Evolutionary conservation across 140 eudicot genomes (phyloP).

Genomic region (Bidens hawaiensis): DNA sequence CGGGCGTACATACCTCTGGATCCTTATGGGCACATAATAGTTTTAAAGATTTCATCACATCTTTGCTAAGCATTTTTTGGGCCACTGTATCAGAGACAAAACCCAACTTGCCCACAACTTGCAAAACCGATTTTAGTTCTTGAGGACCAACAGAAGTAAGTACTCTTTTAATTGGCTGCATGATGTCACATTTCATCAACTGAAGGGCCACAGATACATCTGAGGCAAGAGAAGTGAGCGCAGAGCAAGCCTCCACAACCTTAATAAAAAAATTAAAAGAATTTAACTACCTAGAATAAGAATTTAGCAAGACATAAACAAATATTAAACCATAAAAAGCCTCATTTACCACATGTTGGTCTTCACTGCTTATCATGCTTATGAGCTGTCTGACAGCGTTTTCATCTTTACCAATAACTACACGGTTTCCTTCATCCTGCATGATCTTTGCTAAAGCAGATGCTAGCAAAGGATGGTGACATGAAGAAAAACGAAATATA

Average conservation of each 20-base stretch:
- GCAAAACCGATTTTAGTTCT: conserved; percentile 81
- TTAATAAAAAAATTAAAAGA: conserved; percentile 13
- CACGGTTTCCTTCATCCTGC: conserved; percentile 91
- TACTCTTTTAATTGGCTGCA: conserved; percentile 87
- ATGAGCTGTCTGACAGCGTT: conserved; percentile 97
- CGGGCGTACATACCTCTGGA: conserved; percentile 61
- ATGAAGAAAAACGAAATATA: conserved; percentile 92
- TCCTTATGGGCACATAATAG: conserved; percentile 75
- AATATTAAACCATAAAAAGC: background rate
- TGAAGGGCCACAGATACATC: conserved; percentile 88
- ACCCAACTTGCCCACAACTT: conserved; percentile 73
- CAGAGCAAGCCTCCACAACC: conserved; percentile 98
- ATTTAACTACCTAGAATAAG: conserved; percentile 9
- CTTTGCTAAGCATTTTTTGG: conserved; percentile 76
- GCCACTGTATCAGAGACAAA: conserved; percentile 80
- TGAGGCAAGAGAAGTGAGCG: conserved; percentile 93
- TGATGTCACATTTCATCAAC: conserved; percentile 89
- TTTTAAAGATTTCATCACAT: conserved; percentile 73
- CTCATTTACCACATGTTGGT: conserved; percentile 86
- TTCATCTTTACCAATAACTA: conserved; percentile 95
- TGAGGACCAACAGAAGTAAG: conserved; percentile 58
- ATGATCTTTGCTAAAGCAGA: conserved; percentile 94
- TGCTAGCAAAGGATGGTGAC: conserved; percentile 97
- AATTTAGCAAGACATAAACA: background rate
- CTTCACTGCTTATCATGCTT: conserved; percentile 97